Evolutionary conservation across 352 stramenopile species (phyloP).

Genomic region (Phytophthora agathidicida): DNA sequence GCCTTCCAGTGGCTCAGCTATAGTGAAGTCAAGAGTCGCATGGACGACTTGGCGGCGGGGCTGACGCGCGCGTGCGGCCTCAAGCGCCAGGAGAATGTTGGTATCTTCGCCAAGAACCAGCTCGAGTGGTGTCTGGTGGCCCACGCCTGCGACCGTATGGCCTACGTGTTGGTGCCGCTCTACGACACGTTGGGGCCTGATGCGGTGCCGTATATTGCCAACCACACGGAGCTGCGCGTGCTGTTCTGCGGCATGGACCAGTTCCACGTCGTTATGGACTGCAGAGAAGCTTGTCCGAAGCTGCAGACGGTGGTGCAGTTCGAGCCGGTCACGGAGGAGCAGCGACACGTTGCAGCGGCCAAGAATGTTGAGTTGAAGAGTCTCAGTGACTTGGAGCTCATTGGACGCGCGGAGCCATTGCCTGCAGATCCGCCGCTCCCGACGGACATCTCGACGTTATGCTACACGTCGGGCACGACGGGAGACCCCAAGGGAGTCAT

Average conservation of each 20-base stretch:
- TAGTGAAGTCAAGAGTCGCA: slow-evolving; percentile 44
- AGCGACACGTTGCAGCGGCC: slow-evolving; percentile 3
- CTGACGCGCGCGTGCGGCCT: slow-evolving; percentile 38
- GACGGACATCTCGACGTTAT: slow-evolving; percentile 93
- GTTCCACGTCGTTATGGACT: slow-evolving; percentile 64
- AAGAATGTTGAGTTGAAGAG: slow-evolving; percentile 46
- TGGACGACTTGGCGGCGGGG: slow-evolving; percentile 49
- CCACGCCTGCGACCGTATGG: slow-evolving; percentile 68
- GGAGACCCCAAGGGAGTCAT: slow-evolving; percentile 96
- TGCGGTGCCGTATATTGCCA: slow-evolving; percentile 72
- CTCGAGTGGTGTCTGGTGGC: slow-evolving; percentile 65
- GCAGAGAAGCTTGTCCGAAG: slow-evolving; percentile 48
- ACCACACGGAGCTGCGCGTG: slow-evolving; percentile 71
- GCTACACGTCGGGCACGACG: slow-evolving; percentile 96
- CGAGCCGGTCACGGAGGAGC: slow-evolving; percentile 31
- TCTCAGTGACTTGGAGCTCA: slow-evolving; percentile 43
- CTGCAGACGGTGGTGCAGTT: slow-evolving; percentile 61
- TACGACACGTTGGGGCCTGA: slow-evolving; percentile 83
- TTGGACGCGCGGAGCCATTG: slow-evolving; percentile 45
- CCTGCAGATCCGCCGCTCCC: slow-evolving; percentile 55
- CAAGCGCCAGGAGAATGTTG: slow-evolving; percentile 56
- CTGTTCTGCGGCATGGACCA: slow-evolving; percentile 65
- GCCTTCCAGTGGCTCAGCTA: slow-evolving; percentile 69
- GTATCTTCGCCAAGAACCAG: slow-evolving; percentile 77
- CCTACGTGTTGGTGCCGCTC: slow-evolving; percentile 71